Evolutionary conservation across 352 stramenopile species (phyloP), one percentile per base, ranked within the genome.

Genomic region (Globisporangium abappressorium): DNA sequence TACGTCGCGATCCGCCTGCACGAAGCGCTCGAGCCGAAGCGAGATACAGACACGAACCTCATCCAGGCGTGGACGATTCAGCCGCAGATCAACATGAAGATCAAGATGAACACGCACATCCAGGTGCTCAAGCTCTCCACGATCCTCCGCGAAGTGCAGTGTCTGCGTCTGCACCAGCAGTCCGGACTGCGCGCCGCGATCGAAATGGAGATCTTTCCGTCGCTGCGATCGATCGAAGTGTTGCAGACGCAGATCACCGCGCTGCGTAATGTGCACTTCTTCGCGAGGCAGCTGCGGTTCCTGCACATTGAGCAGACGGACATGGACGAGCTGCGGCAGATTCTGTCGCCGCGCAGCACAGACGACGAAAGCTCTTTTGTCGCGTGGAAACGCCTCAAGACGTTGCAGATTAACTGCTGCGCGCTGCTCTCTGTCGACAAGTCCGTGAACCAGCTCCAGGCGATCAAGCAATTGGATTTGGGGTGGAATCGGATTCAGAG

Each of bases 81-180:
- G 69, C 82, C 81, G 30, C 83, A 90, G 66, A 64, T 69, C 15
- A 71, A 77, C 49, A 67, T 80, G 28, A 87, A 85, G 62, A 75
- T 87, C 66, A 93, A 93, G 70, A 77, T 88, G 65, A 87, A 78
- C 66, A 84, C 81, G 46, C 87, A 96, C 67, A 79, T 96, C 46
- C 84, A 91, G 66, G 85, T 96, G 68, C 84, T 96, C 68, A 96
- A 96, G 61, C 78, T 96, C 54, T 94, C 86, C 15, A 96, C 89
- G 15, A 91, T 93, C 8, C 72, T 96, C 41, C 77, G 84, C 5
- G 85, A 96, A 66, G 85, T 93, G 34, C 76, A 76, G 33, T 68
- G 77, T 8, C 73, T 96, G 43, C 81, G 86, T 18, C 70, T 96
- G 62, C 72, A 93, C 56, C 77, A 92, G 66, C 73, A 76, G 15